These are phyloP conservation scores for Chrysanthemum makinoi DNA, from an alignment of 129 eudicot genomes.

Conservation along the genomic window DNA sequence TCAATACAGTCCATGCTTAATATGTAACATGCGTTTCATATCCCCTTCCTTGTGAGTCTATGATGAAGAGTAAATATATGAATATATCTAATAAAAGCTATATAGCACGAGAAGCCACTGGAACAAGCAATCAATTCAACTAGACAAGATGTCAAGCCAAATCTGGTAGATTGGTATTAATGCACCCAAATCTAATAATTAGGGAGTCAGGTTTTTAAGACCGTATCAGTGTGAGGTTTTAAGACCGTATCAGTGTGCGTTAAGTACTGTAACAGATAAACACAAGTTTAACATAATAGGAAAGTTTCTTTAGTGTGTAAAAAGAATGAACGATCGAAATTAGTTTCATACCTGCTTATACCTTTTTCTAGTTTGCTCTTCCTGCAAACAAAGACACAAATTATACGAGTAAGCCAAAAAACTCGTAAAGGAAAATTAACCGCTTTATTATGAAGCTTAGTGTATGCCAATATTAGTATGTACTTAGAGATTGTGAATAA, in stretches of 20 bases:
- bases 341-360: conserved; percentile 60
- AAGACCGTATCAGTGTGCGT: neutral
- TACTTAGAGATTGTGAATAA: neutral
- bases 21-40: no score
- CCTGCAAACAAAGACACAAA: conserved; percentile 41
- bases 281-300: neutral
- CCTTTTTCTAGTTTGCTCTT: conserved; percentile 58
- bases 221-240: neutral
- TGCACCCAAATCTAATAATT: no score
- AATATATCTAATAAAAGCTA: no score
- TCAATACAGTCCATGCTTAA: no score
- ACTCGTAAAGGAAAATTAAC: neutral
- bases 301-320: neutral
- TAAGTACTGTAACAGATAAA: neutral
- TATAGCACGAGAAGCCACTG: no score
- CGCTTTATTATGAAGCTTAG: neutral
- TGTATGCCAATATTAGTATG: neutral
- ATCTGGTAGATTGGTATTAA: neutral
- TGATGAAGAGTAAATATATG: no score
- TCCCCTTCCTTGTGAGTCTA: no score
- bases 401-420: conserved; percentile 4
- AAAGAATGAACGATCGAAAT: neutral
- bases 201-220: neutral
- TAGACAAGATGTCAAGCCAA: neutral
- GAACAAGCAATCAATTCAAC: neutral